Percentiles rank a stretch among this genome's conserved stretches.
phyloP scores from a whole-genome alignment of 192 early-diverging fungal species.

The Coemansia sp. region DNA sequence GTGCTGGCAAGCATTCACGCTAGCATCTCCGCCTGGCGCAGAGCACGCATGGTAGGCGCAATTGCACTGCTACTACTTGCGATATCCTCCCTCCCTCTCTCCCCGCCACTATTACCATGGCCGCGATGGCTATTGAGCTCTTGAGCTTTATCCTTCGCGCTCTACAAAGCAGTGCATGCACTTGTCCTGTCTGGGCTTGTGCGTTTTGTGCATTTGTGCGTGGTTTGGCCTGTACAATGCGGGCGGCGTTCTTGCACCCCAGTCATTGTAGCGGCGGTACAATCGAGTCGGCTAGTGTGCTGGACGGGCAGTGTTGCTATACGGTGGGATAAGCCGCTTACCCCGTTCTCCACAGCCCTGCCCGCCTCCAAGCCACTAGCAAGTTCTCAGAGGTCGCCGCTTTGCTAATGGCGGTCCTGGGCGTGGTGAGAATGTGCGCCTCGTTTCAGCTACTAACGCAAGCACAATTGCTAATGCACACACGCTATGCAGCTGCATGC shows the following conservation, averaged over 20 bases:
- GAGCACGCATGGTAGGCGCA: neutral
- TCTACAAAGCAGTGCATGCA: neutral
- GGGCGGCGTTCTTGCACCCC: neutral
- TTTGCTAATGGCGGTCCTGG: neutral
- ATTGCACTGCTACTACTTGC: conserved; percentile 2
- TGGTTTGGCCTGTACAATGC: neutral
- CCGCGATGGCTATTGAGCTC: neutral
- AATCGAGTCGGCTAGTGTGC: neutral
- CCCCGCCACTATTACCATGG: neutral
- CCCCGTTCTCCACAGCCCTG: neutral
- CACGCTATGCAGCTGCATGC: neutral
- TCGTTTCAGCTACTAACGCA: neutral
- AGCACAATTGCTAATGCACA: neutral
- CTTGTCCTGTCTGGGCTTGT: neutral
- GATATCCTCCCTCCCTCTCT: neutral
- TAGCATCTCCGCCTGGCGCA: neutral
- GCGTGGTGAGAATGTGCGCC: neutral
- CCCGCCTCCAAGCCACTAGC: neutral
- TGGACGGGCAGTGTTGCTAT: neutral
- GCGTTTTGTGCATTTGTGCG: neutral
- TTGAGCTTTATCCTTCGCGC: neutral
- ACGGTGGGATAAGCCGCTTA: neutral
- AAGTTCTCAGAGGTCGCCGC: neutral
- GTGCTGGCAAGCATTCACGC: neutral
- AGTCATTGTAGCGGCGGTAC: neutral